phyloP scores from a whole-genome alignment of 2,329 filamentous ascomycete genomes.

The Cucurbitaria berberidis region DNA sequence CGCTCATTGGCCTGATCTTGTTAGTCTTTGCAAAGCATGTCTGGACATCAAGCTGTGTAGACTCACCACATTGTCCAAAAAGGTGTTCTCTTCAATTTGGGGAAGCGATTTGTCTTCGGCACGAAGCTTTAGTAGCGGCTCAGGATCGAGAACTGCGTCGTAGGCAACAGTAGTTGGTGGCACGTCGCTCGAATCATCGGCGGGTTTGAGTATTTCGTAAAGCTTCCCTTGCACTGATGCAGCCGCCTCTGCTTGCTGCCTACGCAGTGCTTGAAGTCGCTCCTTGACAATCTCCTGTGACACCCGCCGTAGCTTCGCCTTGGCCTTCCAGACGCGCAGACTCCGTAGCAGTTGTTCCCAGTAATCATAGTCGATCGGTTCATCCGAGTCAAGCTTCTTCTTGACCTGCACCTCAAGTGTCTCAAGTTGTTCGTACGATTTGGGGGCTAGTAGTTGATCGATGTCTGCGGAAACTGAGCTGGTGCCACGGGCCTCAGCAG shows the following conservation, averaged over 20 bases:
- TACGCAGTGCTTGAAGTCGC: slow-evolving; percentile 69
- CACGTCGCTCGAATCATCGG: slow-evolving; percentile 5
- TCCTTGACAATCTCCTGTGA: slow-evolving; percentile 76
- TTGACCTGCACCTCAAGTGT: slow-evolving; percentile 85
- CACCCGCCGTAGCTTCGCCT: slow-evolving; percentile 79
- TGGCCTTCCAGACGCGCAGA: slow-evolving; percentile 88
- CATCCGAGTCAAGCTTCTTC: slow-evolving; percentile 82
- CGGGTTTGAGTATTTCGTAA: slow-evolving; percentile 50
- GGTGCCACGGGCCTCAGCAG: slow-evolving; percentile 74
- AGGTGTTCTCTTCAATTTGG: slow-evolving; percentile 63
- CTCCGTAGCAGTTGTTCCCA: slow-evolving; percentile 92
- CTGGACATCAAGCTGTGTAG: slow-evolving; percentile 1
- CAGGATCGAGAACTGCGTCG: slow-evolving; percentile 64
- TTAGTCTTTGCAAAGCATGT: slow-evolving; percentile 33
- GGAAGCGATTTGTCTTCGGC: slow-evolving; percentile 68
- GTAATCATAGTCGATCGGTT: slow-evolving; percentile 94
- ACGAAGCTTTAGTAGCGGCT: slow-evolving; percentile 68
- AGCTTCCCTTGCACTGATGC: slow-evolving; percentile 61
- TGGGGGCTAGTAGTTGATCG: slow-evolving; percentile 83
- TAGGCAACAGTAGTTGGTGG: slow-evolving; percentile 24
- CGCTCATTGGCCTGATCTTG: slow-evolving; percentile 56
- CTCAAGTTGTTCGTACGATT: slow-evolving; percentile 85
- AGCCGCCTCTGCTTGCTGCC: slow-evolving; percentile 72
- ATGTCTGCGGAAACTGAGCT: slow-evolving; percentile 86
- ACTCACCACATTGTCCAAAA: slow-evolving; percentile 63